Evolutionary conservation across 768 basidiomycete genomes (phyloP), one percentile per base, ranked within the genome.

Genomic region (Neoboletus subvelutipes): DNA sequence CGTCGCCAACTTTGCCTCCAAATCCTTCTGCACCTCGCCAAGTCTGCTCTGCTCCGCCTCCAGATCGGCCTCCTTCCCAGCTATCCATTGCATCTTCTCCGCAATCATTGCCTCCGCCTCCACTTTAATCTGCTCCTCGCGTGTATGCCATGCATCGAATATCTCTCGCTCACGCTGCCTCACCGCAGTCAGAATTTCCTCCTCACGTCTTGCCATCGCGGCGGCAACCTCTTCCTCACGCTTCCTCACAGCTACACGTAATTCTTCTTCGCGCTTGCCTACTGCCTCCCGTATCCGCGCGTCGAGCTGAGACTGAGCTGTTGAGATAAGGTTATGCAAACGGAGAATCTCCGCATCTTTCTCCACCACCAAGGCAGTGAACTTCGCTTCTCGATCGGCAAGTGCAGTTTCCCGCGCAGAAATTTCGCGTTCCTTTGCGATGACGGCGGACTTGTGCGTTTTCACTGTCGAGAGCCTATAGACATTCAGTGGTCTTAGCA

Each of bases 111-210:
- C 54, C 34, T 69, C 80, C 20, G 83, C 79, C 60, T 87, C 84
- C 43, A 71, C 67, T 50, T 73, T 74, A 31, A 87, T 73, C 63
- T 81, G 75, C 28, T 73, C 74, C 64, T 87, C 86, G 41, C 80
- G 72, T 36, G 65, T 55, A 22, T 69, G 71, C 84, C 87, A 88
- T 15, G 86, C 84, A 12, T 82, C 77, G 39, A 77, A 77, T 28
- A 88, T 74, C 62, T 89, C 86, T 20, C 75, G 80, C 61, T 90
- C 89, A 7, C 88, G 77, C 49, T 73, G 73, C 29, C 83, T 74
- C 6, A 91, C 84, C 2, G 87, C 85, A 18, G 81, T 80, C 77
- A 88, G 78, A 41, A 90, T 84, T 67, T 88, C 88, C 54, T 86
- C 83, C 62, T 91, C 89, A 2, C 89, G 76, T 51, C 79, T 73